Evolutionary conservation across 768 basidiomycete species (phyloP).

Genomic region (Mycena rebaudengoi): DNA sequence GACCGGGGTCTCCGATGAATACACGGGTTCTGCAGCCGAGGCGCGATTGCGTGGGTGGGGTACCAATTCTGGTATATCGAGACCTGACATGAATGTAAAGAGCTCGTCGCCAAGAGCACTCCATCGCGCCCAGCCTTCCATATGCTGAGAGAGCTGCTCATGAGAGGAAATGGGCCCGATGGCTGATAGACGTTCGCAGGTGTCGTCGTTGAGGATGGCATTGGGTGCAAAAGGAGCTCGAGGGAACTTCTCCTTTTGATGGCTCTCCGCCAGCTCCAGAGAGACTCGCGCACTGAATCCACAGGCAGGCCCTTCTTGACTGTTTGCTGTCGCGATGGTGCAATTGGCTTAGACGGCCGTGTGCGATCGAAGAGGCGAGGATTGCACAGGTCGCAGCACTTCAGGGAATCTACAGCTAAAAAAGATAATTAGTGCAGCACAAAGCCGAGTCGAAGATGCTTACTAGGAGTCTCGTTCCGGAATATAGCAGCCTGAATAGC

Average conservation of each 20-base stretch:
- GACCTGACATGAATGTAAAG: background rate
- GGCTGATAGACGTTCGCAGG: background rate
- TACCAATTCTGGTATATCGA: background rate
- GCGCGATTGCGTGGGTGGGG: background rate
- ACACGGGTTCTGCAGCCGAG: background rate
- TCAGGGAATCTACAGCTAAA: background rate
- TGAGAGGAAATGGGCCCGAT: background rate
- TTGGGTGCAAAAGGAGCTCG: background rate
- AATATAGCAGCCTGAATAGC: background rate
- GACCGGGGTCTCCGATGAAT: background rate
- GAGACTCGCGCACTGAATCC: background rate
- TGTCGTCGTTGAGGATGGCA: constrained; percentile 1
- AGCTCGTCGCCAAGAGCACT: background rate
- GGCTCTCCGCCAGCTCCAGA: background rate
- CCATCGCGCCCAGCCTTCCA: background rate
- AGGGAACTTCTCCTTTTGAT: background rate
- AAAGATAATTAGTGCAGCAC: background rate
- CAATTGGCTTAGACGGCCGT: background rate
- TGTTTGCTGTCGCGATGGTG: background rate
- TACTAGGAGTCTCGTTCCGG: background rate
- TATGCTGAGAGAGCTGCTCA: background rate
- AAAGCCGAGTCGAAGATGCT: background rate
- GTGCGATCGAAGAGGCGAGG: background rate
- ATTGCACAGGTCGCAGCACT: constrained; percentile 2
- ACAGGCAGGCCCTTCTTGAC: background rate